Conservation (phyloP, 1,284 basidiomycete genomes). For the Caloboletus firmus region DNA sequence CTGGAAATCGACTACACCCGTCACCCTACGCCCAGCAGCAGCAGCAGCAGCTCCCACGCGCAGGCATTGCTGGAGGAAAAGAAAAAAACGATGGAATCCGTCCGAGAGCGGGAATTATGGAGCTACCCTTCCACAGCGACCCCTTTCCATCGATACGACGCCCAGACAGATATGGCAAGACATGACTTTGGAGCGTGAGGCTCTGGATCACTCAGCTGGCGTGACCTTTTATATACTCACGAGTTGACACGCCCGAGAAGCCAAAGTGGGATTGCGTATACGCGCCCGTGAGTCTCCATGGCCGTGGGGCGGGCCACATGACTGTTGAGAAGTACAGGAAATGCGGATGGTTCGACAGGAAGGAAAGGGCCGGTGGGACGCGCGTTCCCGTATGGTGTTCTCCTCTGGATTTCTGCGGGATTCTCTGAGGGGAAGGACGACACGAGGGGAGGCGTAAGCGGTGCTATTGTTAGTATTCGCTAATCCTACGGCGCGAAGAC, state of each 20-base stretch:
- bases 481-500: slow-evolving; percentile 1
- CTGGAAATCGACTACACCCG: neutral
- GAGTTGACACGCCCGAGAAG: neutral
- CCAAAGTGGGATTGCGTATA: too few relatives aligned
- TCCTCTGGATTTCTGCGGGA: slow-evolving; percentile 12
- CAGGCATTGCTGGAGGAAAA: neutral
- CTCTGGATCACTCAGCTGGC: neutral
- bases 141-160: slow-evolving; percentile 21
- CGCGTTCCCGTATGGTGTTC: slow-evolving; percentile 6
- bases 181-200: neutral
- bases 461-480: slow-evolving; percentile 21
- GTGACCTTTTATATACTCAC: neutral
- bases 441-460: slow-evolving; percentile 8
- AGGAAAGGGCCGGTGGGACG: neutral
- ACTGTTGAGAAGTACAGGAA: slow-evolving; percentile 1
- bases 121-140: slow-evolving; percentile 17
- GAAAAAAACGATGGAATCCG: neutral
- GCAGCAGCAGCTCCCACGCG: neutral
- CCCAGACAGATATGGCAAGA: slow-evolving; percentile 16
- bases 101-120: slow-evolving; percentile 18
- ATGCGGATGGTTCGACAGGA: slow-evolving; percentile 1
- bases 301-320: slow-evolving; percentile 10
- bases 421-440: slow-evolving; percentile 15
- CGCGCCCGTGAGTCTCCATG: too few relatives aligned
- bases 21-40: slow-evolving; percentile 20